These are phyloP conservation scores for Gastrolobium villosum DNA, from an alignment of 306 rosid species.

Conservation along the genomic window DNA sequence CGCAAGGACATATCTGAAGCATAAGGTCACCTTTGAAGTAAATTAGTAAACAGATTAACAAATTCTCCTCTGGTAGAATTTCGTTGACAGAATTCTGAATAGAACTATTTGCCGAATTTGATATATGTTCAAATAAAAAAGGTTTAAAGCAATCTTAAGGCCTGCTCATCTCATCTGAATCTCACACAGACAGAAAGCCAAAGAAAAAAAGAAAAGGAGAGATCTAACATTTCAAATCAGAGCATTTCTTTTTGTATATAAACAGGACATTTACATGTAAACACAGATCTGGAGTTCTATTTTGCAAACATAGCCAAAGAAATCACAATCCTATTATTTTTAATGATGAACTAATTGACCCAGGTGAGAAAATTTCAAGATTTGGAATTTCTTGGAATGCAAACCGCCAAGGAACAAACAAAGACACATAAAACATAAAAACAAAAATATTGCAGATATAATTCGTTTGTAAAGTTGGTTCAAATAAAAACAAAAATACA, in stretches of 20 bases:
- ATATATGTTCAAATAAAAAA: background rate
- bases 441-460: conserved; percentile 14
- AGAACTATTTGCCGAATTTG: conserved; percentile 18
- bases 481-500: conserved; percentile 6
- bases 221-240: conserved; percentile 17
- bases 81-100: conserved; percentile 7
- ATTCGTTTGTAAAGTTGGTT: background rate
- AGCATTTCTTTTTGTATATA: conserved; percentile 25
- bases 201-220: background rate
- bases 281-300: conserved; percentile 47
- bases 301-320: background rate
- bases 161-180: background rate
- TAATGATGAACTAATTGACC: conserved; percentile 10
- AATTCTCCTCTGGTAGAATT: conserved; percentile 1
- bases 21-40: background rate
- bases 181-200: background rate
- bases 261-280: background rate
- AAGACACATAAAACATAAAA: background rate
- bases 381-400: conserved; percentile 18
- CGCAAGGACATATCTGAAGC: conserved; percentile 17
- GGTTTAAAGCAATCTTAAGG: background rate
- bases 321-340: conserved; percentile 4
- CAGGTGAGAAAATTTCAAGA: conserved; percentile 18
- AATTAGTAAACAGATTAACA: conserved; percentile 23
- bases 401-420: conserved; percentile 19